Conservation (phyloP, 2,329 filamentous ascomycete genomes). For the Aspergillus brasiliensis region DNA sequence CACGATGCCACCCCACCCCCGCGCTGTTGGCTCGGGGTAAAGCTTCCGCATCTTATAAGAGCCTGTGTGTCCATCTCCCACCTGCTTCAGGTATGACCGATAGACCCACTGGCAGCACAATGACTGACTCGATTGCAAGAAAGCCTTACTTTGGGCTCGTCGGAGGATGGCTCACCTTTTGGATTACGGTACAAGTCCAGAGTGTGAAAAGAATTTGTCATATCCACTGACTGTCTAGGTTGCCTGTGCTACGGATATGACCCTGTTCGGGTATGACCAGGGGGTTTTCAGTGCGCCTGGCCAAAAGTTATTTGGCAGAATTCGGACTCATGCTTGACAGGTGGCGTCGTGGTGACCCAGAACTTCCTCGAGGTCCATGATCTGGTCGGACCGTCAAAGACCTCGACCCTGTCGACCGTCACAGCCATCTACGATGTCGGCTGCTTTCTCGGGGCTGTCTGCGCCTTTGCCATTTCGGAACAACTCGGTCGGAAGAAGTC, state of each 20-base stretch:
- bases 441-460: neutral
- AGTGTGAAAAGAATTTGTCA: neutral
- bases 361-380: neutral
- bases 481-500: neutral
- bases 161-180: constrained; percentile 60
- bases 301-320: neutral
- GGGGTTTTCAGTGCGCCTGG: neutral
- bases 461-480: neutral
- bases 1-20: too few relatives aligned
- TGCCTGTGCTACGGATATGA: constrained; percentile 5
- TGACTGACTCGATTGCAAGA: constrained; percentile 16
- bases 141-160: constrained; percentile 56
- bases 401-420: neutral
- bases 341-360: neutral
- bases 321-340: neutral
- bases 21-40: too few relatives aligned
- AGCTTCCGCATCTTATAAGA: too few relatives aligned
- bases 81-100: neutral
- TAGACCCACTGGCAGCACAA: neutral
- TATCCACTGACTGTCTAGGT: neutral
- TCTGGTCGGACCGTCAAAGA: neutral
- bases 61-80: too few relatives aligned
- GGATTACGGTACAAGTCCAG: constrained; percentile 49
- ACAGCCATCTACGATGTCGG: neutral
- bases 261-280: constrained; percentile 7